Evolutionary conservation across 2,329 filamentous ascomycete species (phyloP).

Genomic region (Huntiella savannae): DNA sequence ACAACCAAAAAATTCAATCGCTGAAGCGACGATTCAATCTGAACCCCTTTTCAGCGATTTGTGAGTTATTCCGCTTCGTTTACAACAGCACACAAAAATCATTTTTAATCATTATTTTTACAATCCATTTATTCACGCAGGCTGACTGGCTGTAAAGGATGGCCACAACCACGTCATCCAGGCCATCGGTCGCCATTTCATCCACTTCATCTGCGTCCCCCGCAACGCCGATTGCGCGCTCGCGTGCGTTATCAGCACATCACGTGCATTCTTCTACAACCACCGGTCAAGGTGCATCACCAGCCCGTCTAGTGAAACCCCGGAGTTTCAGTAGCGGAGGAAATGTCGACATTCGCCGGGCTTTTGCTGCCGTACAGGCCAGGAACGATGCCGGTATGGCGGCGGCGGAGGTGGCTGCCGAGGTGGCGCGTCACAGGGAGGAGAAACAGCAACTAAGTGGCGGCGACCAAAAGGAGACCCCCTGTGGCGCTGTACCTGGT

Average conservation of each 20-base stretch:
- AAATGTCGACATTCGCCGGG: conserved; percentile 10
- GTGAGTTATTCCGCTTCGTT: neutral
- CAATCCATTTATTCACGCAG: neutral
- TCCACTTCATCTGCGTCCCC: neutral
- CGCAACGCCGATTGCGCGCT: conserved; percentile 2
- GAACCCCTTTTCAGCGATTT: neutral
- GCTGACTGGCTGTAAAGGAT: neutral
- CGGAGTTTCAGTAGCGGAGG: conserved; percentile 4
- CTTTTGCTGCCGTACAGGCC: conserved; percentile 5
- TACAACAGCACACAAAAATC: neutral
- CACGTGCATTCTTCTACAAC: neutral
- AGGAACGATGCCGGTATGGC: neutral
- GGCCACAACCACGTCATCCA: conserved; percentile 8
- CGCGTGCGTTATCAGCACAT: conserved; percentile 5
- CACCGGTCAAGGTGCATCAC: neutral
- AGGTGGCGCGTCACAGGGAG: neutral
- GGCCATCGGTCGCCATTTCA: conserved; percentile 2
- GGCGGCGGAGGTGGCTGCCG: neutral
- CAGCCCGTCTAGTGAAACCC: neutral
- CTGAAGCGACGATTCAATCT: too few species aligned
- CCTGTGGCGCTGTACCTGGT: too few species aligned
- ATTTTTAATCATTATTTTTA: neutral
- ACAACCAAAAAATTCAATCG: too few species aligned
- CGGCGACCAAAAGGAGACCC: too few species aligned
- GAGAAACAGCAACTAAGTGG: neutral